Percentiles rank a stretch among this genome's conserved stretches.
These are phyloP conservation scores for Colletotrichum lupini DNA, from an alignment of 2,329 filamentous ascomycete species.

Conservation along the genomic window DNA sequence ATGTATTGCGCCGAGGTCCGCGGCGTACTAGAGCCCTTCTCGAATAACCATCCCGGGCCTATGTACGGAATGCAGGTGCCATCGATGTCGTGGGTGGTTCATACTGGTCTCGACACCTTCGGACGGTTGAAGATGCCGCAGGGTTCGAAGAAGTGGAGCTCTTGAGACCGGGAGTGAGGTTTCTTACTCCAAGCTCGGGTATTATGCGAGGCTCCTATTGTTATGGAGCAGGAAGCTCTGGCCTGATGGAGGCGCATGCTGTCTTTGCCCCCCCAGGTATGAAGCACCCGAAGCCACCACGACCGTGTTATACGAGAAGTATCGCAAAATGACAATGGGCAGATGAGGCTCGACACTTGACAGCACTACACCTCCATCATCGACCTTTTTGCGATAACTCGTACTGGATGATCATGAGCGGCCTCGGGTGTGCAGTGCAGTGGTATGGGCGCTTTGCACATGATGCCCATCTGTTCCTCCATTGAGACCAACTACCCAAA, in stretches of 20 bases:
- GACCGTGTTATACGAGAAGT: background rate
- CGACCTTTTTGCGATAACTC: too few relatives aligned
- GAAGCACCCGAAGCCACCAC: background rate
- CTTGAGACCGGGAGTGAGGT: background rate
- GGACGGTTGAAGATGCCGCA: background rate
- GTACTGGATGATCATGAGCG: background rate
- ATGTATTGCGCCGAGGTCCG: conserved; percentile 2
- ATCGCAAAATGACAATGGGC: background rate
- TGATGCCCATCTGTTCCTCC: background rate
- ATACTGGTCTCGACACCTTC: background rate
- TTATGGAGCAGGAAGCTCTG: background rate
- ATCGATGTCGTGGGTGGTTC: conserved; percentile 4
- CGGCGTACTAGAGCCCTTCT: background rate
- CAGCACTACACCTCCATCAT: too few relatives aligned
- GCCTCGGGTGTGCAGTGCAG: background rate
- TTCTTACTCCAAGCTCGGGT: background rate
- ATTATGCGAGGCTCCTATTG: background rate
- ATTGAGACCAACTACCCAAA: background rate
- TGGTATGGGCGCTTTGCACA: background rate
- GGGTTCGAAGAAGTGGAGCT: conserved; percentile 10
- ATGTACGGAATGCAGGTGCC: conserved; percentile 3
- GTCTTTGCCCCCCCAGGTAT: background rate
- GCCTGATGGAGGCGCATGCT: background rate
- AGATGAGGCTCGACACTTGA: too few relatives aligned
- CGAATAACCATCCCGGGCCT: conserved; percentile 1